These are phyloP conservation scores for Neospermospora avenae DNA, from an alignment of 2,329 filamentous ascomycete species.

Conservation along the genomic window DNA sequence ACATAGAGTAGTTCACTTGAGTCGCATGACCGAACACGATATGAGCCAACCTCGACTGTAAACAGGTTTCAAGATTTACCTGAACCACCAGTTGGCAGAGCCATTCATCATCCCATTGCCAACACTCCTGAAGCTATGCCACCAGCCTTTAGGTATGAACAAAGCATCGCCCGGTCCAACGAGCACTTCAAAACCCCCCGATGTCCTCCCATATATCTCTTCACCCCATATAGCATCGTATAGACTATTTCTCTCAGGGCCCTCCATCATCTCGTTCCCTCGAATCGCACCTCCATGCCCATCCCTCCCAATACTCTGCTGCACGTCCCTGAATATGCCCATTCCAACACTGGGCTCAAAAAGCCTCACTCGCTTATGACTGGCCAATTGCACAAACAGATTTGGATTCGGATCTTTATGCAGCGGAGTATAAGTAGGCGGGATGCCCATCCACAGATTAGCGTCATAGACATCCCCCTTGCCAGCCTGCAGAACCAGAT, in stretches of 20 bases:
- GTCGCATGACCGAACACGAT: too few relatives aligned
- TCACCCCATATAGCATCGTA: constrained; percentile 67
- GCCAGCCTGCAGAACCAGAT: constrained; percentile 58
- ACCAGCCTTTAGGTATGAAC: constrained; percentile 82
- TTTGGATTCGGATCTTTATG: constrained; percentile 96
- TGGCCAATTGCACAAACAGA: constrained; percentile 78
- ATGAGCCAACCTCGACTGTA: neutral
- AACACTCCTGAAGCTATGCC: constrained; percentile 74
- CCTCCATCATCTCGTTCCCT: constrained; percentile 89
- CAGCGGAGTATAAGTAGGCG: constrained; percentile 84
- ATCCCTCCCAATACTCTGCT: constrained; percentile 35
- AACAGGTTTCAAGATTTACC: neutral
- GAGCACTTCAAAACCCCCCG: constrained; percentile 37
- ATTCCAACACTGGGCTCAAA: constrained; percentile 62
- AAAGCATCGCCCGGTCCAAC: constrained; percentile 66
- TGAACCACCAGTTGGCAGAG: constrained; percentile 44
- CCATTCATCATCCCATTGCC: constrained; percentile 42
- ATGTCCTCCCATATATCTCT: constrained; percentile 2
- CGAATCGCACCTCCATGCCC: constrained; percentile 48
- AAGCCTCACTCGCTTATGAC: constrained; percentile 70
- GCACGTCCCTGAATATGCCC: constrained; percentile 56
- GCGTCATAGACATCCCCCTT: constrained; percentile 83
- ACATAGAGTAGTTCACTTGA: too few relatives aligned
- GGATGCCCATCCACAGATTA: constrained; percentile 83
- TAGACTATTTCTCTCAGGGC: constrained; percentile 63